These are phyloP conservation scores for Rhodotorula sp. DNA, from an alignment of 1,284 basidiomycete genomes.

Conservation along the genomic window DNA sequence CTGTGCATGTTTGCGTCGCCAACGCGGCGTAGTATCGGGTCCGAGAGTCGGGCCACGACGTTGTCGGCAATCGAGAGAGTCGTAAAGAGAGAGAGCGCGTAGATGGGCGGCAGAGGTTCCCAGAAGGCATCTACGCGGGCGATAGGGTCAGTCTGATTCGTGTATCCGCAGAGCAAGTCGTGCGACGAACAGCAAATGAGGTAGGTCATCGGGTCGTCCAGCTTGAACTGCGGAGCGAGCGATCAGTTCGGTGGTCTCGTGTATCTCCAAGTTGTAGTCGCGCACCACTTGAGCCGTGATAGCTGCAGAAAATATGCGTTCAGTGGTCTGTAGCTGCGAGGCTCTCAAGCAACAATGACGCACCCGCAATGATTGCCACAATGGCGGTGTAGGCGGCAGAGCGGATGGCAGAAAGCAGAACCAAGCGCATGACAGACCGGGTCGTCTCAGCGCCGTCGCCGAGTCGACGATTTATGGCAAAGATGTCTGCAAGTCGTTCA, in stretches of 20 bases:
- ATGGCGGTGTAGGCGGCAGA: conserved; percentile 5
- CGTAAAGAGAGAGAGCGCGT: conserved; percentile 15
- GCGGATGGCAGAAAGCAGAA: background rate
- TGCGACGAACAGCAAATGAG: background rate
- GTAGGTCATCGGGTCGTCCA: background rate
- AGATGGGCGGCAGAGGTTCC: conserved; percentile 7
- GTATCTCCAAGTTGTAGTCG: background rate
- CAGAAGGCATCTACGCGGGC: conserved; percentile 12
- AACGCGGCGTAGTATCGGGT: background rate
- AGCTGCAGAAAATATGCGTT: background rate
- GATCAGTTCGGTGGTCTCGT: background rate
- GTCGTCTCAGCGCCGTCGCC: background rate
- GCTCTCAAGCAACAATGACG: background rate
- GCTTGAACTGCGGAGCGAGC: background rate
- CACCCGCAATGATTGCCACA: background rate
- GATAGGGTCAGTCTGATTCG: background rate
- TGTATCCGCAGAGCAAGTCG: no score
- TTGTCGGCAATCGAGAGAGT: conserved; percentile 11
- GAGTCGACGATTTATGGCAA: background rate
- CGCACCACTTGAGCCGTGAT: background rate
- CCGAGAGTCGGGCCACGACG: background rate
- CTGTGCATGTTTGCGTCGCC: background rate
- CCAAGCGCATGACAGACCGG: background rate
- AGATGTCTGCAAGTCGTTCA: background rate
- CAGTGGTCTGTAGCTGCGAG: no score